Base-by-base conservation (phyloP, 306 rosid genomes). In the Prunus fruticosa region DNA sequence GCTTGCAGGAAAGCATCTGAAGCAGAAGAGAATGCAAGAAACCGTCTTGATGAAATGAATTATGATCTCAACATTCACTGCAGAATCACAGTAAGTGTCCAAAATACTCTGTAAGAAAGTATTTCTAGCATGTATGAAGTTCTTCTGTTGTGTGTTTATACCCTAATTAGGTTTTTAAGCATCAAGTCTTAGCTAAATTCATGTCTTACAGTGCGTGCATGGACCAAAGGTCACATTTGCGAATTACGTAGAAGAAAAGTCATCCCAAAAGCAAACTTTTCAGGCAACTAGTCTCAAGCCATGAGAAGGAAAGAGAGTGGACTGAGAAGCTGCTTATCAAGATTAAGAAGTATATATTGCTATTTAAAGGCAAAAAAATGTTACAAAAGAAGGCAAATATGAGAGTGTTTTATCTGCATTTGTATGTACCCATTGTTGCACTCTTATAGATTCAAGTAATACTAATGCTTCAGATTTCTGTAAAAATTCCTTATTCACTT, bases 1-100 rank as follows among this genome's bases (percentile, higher is more conserved):
- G 93, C 97, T 62, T 89, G 95, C 87, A 85, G 72, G 75, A 86
- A 86, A 83, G 90, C 97, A 43, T 83, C 72, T 71, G 95, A 81
- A 71, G 80, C 90, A 51, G 97, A 90, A 83, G 81, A 83, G 69
- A 27, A 64, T 58, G 93, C 97, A 11, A 82, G 79, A 72, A 76
- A 76, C 58, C 93, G 96, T 27, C 82, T 94, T 27, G 67, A 38
- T 72, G 80, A 81, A 79, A 86, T 92, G 95, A 88, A 89, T 27
- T 80, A 86, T 23, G 96, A 94, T 66, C 96, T 94, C 76, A 84
- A 75, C 80, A 80, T 84, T 61, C 98, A 90, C 60, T 80, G 91
- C 83, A 86, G 96, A 85, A 84, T 76, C 80, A 45, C 78, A 71
- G 98, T 94, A 84, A 61, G 84, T 20, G 20, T 32, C 66, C 32